These are phyloP conservation scores for Microdochium trichocladiopsis DNA, from an alignment of 2,329 filamentous ascomycete species.

Conservation along the genomic window DNA sequence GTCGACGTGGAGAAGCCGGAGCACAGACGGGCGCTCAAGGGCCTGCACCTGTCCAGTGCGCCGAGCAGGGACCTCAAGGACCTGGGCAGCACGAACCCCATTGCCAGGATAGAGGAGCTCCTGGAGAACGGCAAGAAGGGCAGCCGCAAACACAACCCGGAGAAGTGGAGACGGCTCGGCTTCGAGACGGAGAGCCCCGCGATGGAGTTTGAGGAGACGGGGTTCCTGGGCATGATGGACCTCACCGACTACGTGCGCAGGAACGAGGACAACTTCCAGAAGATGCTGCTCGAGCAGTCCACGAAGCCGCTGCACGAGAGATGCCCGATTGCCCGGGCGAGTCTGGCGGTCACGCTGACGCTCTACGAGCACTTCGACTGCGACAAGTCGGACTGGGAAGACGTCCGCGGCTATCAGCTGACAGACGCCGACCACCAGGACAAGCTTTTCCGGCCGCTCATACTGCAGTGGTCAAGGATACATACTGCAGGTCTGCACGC, in stretches of 20 bases:
- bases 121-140: slow-evolving; percentile 44
- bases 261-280: slow-evolving; percentile 88
- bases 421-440: slow-evolving; percentile 78
- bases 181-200: slow-evolving; percentile 88
- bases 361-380: slow-evolving; percentile 96
- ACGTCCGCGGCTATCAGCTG: slow-evolving; percentile 67
- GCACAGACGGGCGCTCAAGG: slow-evolving; percentile 79
- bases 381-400: slow-evolving; percentile 73
- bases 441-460: slow-evolving; percentile 74
- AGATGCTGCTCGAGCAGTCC: slow-evolving; percentile 83
- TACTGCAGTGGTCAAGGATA: slow-evolving; percentile 88
- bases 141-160: slow-evolving; percentile 69
- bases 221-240: slow-evolving; percentile 96
- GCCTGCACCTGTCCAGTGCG: slow-evolving; percentile 75
- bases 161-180: slow-evolving; percentile 88
- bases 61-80: slow-evolving; percentile 35
- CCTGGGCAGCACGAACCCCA: slow-evolving; percentile 25
- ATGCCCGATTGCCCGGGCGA: slow-evolving; percentile 82
- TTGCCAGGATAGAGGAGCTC: slow-evolving; percentile 26
- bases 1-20: slow-evolving; percentile 84
- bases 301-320: slow-evolving; percentile 62
- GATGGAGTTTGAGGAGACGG: slow-evolving; percentile 76
- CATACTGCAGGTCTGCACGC: slow-evolving; percentile 80
- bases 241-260: slow-evolving; percentile 88
- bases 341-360: slow-evolving; percentile 77